Evolutionary conservation across 371 early-diverging fungal species (phyloP).

Genomic region (Zopfochytrium polystomum): DNA sequence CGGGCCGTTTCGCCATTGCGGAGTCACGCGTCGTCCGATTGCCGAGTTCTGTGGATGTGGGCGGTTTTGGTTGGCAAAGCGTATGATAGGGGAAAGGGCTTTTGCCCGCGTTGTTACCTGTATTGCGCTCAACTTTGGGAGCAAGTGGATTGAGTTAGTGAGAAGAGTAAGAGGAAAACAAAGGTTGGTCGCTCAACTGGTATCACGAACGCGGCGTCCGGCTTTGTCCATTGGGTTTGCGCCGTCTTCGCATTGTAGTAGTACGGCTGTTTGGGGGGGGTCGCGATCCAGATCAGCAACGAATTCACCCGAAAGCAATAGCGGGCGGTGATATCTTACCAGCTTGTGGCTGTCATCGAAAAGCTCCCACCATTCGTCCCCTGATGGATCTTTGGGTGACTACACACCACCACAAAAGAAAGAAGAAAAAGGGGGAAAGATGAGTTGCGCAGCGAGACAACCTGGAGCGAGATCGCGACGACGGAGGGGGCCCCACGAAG

Average conservation of each 20-base stretch:
- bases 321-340: conserved; percentile 16
- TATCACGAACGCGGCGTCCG: conserved; percentile 69
- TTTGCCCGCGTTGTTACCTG: conserved; percentile 1
- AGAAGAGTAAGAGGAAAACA: conserved; percentile 12
- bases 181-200: conserved; percentile 71
- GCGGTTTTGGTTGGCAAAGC: neutral
- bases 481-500: no score
- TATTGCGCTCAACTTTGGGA: conserved; percentile 5
- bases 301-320: neutral
- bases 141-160: neutral
- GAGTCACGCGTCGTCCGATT: no score
- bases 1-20: no score
- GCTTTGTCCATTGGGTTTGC: conserved; percentile 82
- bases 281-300: conserved; percentile 4
- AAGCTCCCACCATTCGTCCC: conserved; percentile 93
- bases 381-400: conserved; percentile 55
- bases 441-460: neutral
- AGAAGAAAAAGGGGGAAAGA: conserved; percentile 1
- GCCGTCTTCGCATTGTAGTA: conserved; percentile 84
- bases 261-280: conserved; percentile 51
- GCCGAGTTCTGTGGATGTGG: no score
- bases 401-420: conserved; percentile 20
- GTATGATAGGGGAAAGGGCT: neutral
- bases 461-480: neutral
- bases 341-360: conserved; percentile 77